Base-by-base conservation (phyloP, 495 filamentous ascomycete genomes). In the Aspergillus biplanus region DNA sequence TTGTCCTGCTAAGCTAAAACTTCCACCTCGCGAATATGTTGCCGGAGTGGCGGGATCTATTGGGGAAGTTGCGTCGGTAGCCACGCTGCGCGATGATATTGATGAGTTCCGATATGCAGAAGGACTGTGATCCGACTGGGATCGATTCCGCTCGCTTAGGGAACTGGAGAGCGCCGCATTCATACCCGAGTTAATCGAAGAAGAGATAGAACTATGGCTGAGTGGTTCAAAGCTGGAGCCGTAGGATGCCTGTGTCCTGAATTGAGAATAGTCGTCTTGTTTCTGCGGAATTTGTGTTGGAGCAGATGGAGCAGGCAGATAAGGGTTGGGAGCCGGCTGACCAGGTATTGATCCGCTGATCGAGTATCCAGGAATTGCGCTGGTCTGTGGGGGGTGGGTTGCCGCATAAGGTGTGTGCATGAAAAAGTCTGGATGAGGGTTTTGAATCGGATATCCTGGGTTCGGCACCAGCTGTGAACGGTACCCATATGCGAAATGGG, bases 71-170 rank as follows among this genome's bases (percentile, higher is more conserved):
- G 73, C 72, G 48, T 81, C 78, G 5, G 78, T 78, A 4, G 73
- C 72, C 39, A 76, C 70, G 59, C 75, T 79, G 54, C 77, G 73
- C 21, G 76, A 78, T 13, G 78, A 80, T 11, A 81, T 77, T 5
- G 78, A 80, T 0, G 75, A 73, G 46, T 78, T 80, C 55, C 78
- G 73, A 49, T 81, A 81, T 6, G 74, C 76, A 7, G 77, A 71
- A 0, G 73, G 73, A 55, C 76, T 78, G 66, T 78, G 76, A 33
- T 79, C 75, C 4, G 77, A 78, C 13, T 75, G 72, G 33, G 78
- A 77, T 27, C 78, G 72, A 61, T 75, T 76, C 39, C 78, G 77
- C 13, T 81, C 78, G 58, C 68, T 71, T 18, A 78, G 33, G n/a
- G 73, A 73, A 35, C 72, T 66, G 7, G 74, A 52, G 12, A 80